Percentiles rank a stretch among this genome's conserved stretches.
phyloP scores from a whole-genome alignment of 2,329 filamentous ascomycete species.

The Penicillium sp. region DNA sequence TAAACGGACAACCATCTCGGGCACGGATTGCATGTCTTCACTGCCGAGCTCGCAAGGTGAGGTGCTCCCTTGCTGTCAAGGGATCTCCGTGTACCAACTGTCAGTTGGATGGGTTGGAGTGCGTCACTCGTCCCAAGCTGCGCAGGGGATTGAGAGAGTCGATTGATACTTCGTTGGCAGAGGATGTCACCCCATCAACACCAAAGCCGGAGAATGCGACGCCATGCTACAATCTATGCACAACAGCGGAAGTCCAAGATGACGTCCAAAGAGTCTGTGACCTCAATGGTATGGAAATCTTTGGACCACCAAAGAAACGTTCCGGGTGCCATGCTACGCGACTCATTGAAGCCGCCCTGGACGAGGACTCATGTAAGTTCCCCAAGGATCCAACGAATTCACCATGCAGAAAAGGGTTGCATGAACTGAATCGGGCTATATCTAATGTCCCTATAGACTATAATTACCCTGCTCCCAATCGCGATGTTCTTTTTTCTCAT shows the following conservation, averaged over 20 bases:
- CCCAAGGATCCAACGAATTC: too few relatives aligned
- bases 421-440: background rate
- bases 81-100: slow-evolving; percentile 2
- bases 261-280: background rate
- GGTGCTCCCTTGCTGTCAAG: background rate
- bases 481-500: background rate
- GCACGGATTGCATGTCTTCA: slow-evolving; percentile 2
- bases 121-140: background rate
- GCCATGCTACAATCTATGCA: background rate
- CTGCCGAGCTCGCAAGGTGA: slow-evolving; percentile 1
- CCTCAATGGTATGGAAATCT: slow-evolving; percentile 1
- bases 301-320: background rate
- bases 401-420: too few relatives aligned
- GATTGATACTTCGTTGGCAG: background rate
- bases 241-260: background rate
- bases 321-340: background rate
- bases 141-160: background rate
- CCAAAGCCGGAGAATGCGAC: background rate
- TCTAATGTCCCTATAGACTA: background rate
- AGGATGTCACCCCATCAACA: background rate
- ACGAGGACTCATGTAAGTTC: background rate
- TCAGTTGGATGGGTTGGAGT: background rate
- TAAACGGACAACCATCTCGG: slow-evolving; percentile 2
- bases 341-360: background rate
- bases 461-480: background rate